phyloP scores from a whole-genome alignment of 768 basidiomycete genomes.

The Gelatoporia subvermispora region DNA sequence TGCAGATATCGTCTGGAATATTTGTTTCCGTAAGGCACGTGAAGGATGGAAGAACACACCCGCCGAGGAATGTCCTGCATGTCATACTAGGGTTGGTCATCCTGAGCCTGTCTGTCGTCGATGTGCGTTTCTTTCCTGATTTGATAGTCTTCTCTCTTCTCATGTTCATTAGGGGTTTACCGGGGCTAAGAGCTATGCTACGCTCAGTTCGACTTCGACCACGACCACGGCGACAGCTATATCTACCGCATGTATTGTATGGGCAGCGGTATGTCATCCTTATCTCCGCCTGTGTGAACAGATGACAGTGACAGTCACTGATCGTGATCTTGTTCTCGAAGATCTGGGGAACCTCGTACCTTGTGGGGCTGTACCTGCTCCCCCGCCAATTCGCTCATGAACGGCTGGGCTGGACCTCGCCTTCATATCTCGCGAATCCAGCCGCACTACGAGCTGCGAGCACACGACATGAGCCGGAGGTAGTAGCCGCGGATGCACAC shows the following conservation, averaged over 20 bases:
- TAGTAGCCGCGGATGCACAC: too few relatives aligned
- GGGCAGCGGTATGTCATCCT: conserved; percentile 37
- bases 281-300: not conserved
- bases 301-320: too few relatives aligned
- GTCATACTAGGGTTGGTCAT: conserved; percentile 46
- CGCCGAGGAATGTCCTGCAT: conserved; percentile 53
- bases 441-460: too few relatives aligned
- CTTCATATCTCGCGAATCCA: not conserved
- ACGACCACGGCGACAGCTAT: conserved; percentile 24
- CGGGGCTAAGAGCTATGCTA: conserved; percentile 10
- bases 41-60: conserved; percentile 32
- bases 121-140: conserved; percentile 30
- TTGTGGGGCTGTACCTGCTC: conserved; percentile 31
- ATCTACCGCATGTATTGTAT: conserved; percentile 37
- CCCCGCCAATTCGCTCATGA: conserved; percentile 25
- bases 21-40: conserved; percentile 43
- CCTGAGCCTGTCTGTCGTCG: conserved; percentile 46
- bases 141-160: not conserved
- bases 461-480: too few relatives aligned
- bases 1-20: conserved; percentile 49
- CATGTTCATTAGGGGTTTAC: conserved; percentile 8
- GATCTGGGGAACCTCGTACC: conserved; percentile 39
- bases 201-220: conserved; percentile 14
- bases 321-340: too few relatives aligned
- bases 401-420: conserved; percentile 19